Percentiles rank a stretch among this genome's conserved stretches.
Conservation (phyloP, 768 basidiomycete species). For the Russula vinacea region DNA sequence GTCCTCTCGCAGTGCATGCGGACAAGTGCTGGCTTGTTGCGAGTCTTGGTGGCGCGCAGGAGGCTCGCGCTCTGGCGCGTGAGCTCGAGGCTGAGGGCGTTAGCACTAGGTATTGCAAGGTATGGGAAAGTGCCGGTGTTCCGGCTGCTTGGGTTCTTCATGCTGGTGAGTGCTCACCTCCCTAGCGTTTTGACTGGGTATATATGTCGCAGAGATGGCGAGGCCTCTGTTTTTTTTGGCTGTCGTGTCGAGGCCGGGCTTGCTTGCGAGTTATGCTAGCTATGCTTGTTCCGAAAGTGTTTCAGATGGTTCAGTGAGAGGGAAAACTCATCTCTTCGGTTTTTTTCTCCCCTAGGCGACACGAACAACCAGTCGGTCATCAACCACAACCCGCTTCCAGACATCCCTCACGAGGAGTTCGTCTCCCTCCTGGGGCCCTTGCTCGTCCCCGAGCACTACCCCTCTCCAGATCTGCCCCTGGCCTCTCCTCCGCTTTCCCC, state of each 20-base stretch:
- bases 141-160: conserved; percentile 81
- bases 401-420: conserved; percentile 84
- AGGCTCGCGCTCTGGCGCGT: conserved; percentile 58
- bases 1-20: conserved; percentile 63
- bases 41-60: conserved; percentile 67
- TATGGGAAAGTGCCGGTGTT: conserved; percentile 68
- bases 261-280: too few relatives aligned
- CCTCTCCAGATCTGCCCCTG: conserved; percentile 37
- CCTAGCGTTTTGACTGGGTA: not conserved
- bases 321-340: not conserved
- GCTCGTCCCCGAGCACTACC: conserved; percentile 76
- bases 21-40: conserved; percentile 71
- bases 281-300: too few relatives aligned
- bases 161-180: conserved; percentile 47
- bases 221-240: too few relatives aligned
- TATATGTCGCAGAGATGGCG: not conserved
- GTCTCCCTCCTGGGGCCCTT: conserved; percentile 76
- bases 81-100: conserved; percentile 68
- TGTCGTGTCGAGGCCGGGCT: not conserved
- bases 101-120: conserved; percentile 67
- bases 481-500: conserved; percentile 27
- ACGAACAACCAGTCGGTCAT: conserved; percentile 64
- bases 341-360: conserved; percentile 42
- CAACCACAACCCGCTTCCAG: conserved; percentile 85
- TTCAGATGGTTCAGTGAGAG: not conserved